Base-by-base conservation (phyloP, 176 grass and related monocot species). In the Stipa capillata region DNA sequence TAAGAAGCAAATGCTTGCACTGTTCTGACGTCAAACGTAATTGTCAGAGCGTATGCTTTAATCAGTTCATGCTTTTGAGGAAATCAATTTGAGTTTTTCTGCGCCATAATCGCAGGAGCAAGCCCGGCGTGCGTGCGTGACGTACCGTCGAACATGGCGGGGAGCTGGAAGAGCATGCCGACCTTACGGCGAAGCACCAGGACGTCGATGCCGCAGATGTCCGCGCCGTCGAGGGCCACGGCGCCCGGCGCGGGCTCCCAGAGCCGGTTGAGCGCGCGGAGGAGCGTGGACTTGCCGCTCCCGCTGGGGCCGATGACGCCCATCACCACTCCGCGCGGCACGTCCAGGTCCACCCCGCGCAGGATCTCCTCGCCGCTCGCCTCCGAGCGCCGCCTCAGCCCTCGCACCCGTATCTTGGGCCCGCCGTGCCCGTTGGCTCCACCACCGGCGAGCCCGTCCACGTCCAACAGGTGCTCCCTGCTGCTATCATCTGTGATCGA, bases 141-240 rank as follows among this genome's bases (percentile, higher is more conserved):
- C 72, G 33, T 77, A 98, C 95, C 95, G 29, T 94, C 85, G 82
- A 98, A 98, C 92, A 98, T 94, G 83, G 85, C 91, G 8, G 95
- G 95, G 31, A 90, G 81, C 81, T 98, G 95, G 88, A 98, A 98
- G 69, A 98, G 95, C 95, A 98, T 98, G 55, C 92, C 95, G 72
- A 98, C 95, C 87, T 86, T 94, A 40, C 95, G 87, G 2, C 95
- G 82, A 48, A 98, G 92, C 33, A 85, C 32, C 83, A 98, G 82
- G 82, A 94, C 92, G 43, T 98, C 95, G 51, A 98, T 7, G 71
- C 0, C 36, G 89, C 87, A 78, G 81, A 98, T 94, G 79, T 98
- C 95, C 1, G 47, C 72, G 78, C 92, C 90, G 60, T 98, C 95
- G 76, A 98, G 86, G 72, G 92, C 48, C 23, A 94, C 92, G 8